Conservation (phyloP, 2,329 filamentous ascomycete species). For the Emmonsiellopsis sp. region DNA sequence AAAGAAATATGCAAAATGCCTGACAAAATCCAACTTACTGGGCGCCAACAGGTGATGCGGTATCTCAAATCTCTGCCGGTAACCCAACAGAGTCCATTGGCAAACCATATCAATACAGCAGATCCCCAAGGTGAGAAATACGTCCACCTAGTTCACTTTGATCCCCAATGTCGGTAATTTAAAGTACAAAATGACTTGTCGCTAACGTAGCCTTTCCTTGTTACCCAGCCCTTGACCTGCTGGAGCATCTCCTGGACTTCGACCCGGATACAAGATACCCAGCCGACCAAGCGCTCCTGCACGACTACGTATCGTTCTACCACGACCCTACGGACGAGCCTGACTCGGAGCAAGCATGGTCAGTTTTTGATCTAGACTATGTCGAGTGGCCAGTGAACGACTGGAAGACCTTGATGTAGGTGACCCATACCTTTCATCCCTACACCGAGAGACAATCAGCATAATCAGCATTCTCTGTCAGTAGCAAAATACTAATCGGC, state of each 20-base stretch:
- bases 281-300: neutral
- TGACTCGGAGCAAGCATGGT: neutral
- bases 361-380: neutral
- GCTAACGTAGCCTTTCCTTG: neutral
- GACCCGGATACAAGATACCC: neutral
- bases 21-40: no score
- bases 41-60: neutral
- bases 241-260: neutral
- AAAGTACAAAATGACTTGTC: neutral
- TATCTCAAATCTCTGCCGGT: neutral
- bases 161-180: no score
- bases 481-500: neutral
- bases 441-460: neutral
- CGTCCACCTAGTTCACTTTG: neutral
- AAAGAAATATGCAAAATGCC: no score
- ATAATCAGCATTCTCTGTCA: neutral
- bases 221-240: neutral
- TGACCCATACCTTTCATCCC: neutral
- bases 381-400: neutral
- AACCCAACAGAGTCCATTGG: neutral
- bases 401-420: constrained; percentile 1
- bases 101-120: neutral
- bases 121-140: neutral
- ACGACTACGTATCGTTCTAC: neutral
- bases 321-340: neutral